Conservation (phyloP, 257 asterid genomes). For the Solanum bulbocastanum region DNA sequence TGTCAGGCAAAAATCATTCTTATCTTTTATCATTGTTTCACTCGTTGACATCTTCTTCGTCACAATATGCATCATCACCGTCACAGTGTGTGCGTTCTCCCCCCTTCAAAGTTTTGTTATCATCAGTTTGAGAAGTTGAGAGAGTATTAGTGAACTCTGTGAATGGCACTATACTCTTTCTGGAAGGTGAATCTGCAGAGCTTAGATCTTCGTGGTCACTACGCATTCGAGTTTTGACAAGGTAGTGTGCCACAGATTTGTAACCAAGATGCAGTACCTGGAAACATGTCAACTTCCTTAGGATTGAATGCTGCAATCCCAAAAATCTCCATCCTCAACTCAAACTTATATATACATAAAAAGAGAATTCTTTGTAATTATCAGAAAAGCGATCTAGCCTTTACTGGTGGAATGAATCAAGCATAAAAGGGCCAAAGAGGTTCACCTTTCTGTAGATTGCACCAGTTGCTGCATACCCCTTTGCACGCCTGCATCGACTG, state of each 20-base stretch:
- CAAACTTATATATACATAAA: neutral
- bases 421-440: neutral
- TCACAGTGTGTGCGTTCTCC: neutral
- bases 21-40: neutral
- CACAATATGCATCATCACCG: neutral
- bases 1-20: neutral
- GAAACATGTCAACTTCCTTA: neutral
- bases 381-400: neutral
- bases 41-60: neutral
- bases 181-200: constrained; percentile 9
- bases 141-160: neutral
- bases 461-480: constrained; percentile 62
- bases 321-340: neutral
- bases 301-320: neutral
- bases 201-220: constrained; percentile 3
- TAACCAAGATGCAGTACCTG: constrained; percentile 47
- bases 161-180: constrained; percentile 4
- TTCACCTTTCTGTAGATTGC: constrained; percentile 39
- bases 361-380: neutral
- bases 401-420: neutral
- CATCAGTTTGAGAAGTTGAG: neutral
- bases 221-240: constrained; percentile 24
- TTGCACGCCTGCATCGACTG: constrained; percentile 50
- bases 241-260: constrained; percentile 82
- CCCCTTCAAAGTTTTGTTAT: neutral